phyloP scores from a whole-genome alignment of 2,329 filamentous ascomycete genomes.

The Penicillium decumbens region DNA sequence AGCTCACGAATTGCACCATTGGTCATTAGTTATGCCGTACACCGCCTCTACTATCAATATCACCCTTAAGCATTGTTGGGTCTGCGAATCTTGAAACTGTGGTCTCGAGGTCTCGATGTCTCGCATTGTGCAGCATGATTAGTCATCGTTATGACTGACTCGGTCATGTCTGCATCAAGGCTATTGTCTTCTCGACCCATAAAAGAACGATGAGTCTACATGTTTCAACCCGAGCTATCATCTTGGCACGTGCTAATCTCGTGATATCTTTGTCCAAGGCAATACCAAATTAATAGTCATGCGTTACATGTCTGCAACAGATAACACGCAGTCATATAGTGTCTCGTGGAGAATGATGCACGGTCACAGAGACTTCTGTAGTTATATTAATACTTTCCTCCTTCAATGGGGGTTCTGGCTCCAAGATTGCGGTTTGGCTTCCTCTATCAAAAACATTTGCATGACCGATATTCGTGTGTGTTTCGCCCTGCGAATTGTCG shows the following conservation, averaged over 20 bases:
- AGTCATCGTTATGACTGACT: too few relatives aligned
- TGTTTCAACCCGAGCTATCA: too few relatives aligned
- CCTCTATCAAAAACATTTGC: not conserved
- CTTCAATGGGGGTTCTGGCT: not conserved
- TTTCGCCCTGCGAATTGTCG: conserved; percentile 13
- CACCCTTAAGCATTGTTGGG: not conserved
- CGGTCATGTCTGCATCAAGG: too few relatives aligned
- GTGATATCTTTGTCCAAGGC: not conserved
- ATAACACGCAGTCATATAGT: not conserved
- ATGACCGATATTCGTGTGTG: conserved; percentile 11
- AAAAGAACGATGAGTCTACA: too few relatives aligned
- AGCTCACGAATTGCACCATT: not conserved
- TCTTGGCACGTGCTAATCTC: not conserved
- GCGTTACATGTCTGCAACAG: not conserved
- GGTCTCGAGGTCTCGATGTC: too few relatives aligned
- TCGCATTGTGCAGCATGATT: too few relatives aligned
- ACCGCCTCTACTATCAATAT: not conserved
- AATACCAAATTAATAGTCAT: not conserved
- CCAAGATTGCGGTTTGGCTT: conserved; percentile 14
- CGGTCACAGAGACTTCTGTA: conserved; percentile 14
- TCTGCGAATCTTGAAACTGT: too few relatives aligned
- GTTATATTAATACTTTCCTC: conserved; percentile 13
- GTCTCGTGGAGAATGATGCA: conserved; percentile 1
- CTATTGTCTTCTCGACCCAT: too few relatives aligned
- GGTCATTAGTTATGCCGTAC: not conserved